A percentile compares a stretch with the other conserved stretches of the same genome.
Evolutionary conservation across 1,139 yeast species (phyloP).

Genomic region (Hansenula lynferdii): DNA sequence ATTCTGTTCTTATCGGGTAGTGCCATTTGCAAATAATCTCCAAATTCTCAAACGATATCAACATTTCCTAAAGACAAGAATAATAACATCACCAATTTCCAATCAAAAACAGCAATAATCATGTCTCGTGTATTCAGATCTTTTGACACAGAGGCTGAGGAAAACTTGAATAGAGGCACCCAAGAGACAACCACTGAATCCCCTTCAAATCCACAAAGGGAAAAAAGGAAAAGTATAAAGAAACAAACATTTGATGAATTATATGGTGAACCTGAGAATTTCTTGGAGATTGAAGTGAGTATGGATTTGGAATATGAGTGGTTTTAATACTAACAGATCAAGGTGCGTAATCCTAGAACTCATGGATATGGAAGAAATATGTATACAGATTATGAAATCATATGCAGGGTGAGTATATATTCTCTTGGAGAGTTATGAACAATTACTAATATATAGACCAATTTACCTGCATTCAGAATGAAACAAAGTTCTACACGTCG

Average conservation of each 20-base stretch:
- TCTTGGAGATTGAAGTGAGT: slow-evolving; percentile 79
- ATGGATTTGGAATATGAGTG: too few relatives aligned
- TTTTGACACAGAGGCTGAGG: slow-evolving; percentile 21
- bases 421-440: too few relatives aligned
- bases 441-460: too few relatives aligned
- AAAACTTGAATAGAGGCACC: slow-evolving; percentile 10
- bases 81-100: neutral
- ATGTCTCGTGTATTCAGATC: slow-evolving; percentile 15
- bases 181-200: neutral
- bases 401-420: slow-evolving; percentile 46
- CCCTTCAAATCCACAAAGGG: neutral
- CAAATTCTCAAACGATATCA: too few relatives aligned
- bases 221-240: slow-evolving; percentile 22
- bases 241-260: slow-evolving; percentile 71
- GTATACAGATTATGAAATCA: slow-evolving; percentile 89
- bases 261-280: slow-evolving; percentile 94
- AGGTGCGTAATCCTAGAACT: slow-evolving; percentile 57
- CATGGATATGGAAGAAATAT: slow-evolving; percentile 65
- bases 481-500: slow-evolving; percentile 70
- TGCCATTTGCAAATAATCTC: too few relatives aligned
- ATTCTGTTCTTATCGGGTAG: too few relatives aligned
- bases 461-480: slow-evolving; percentile 80
- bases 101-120: neutral
- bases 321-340: neutral
- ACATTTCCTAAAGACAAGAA: neutral